Percentiles rank a stretch among this genome's conserved stretches.
phyloP scores from a whole-genome alignment of 441 rosid genomes.

The Syzygium syzygioides region DNA sequence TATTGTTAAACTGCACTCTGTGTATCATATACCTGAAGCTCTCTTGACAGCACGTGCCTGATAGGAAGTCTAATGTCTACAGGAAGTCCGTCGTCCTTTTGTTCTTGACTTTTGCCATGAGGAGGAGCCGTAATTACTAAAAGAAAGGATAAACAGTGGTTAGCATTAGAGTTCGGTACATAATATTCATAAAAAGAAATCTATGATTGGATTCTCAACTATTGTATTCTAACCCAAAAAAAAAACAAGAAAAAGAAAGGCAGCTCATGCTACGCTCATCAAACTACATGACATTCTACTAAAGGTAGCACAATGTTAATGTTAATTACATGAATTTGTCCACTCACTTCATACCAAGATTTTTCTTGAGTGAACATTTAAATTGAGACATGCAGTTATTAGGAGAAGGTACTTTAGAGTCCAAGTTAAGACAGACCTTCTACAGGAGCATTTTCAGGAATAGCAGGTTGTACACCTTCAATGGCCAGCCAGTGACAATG shows the following conservation, averaged over 20 bases:
- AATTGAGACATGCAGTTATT: neutral
- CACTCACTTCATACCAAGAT: neutral
- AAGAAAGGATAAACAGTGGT: conserved; percentile 10
- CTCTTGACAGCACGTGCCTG: conserved; percentile 81
- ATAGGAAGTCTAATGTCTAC: conserved; percentile 82
- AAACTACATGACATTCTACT: neutral
- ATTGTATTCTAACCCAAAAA: neutral
- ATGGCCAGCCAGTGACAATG: conserved; percentile 96
- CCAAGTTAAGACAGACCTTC: conserved; percentile 45
- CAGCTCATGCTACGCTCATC: neutral
- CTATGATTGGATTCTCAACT: neutral
- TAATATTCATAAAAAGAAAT: neutral
- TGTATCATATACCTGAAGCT: conserved; percentile 65
- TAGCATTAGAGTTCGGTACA: neutral
- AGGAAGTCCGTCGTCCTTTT: conserved; percentile 53
- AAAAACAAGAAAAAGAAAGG: neutral
- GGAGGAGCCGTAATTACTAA: conserved; percentile 70
- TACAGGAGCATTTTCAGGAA: conserved; percentile 89
- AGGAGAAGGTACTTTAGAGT: neutral
- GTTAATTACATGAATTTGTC: neutral
- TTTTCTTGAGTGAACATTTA: neutral
- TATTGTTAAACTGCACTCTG: neutral
- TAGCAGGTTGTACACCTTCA: conserved; percentile 93
- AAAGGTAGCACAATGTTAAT: neutral
- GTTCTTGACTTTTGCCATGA: conserved; percentile 43